These are phyloP conservation scores for Paradendryphiella salina DNA, from an alignment of 2,329 filamentous ascomycete species.

Conservation along the genomic window DNA sequence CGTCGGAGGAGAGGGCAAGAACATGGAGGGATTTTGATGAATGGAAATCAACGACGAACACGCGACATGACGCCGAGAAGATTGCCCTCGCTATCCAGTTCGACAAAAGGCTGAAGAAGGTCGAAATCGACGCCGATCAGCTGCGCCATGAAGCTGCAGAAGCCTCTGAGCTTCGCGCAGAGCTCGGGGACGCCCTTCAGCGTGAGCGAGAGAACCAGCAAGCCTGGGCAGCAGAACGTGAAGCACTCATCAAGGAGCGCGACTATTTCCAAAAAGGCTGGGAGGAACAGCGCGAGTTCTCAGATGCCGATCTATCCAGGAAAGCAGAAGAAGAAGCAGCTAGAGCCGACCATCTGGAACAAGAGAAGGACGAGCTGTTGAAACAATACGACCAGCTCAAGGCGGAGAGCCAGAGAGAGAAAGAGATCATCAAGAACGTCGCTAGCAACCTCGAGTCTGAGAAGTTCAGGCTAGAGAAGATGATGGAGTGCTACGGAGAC, in stretches of 20 bases:
- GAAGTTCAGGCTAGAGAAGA: slow-evolving; percentile 49
- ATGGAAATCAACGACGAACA: slow-evolving; percentile 46
- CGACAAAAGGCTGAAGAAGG: slow-evolving; percentile 51
- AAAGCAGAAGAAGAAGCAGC: slow-evolving; percentile 42
- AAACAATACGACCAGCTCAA: slow-evolving; percentile 39
- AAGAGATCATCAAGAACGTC: slow-evolving; percentile 45
- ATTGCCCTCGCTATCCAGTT: slow-evolving; percentile 47
- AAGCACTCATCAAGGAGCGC: slow-evolving; percentile 50
- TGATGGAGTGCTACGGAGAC: slow-evolving; percentile 50
- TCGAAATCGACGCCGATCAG: slow-evolving; percentile 54
- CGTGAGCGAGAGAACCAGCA: slow-evolving; percentile 53
- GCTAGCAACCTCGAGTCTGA: slow-evolving; percentile 48
- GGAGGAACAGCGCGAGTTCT: slow-evolving; percentile 51
- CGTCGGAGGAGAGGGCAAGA: slow-evolving; percentile 42
- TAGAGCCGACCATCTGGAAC: slow-evolving; percentile 32
- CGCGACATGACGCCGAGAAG: slow-evolving; percentile 46
- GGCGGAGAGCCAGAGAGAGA: slow-evolving; percentile 43
- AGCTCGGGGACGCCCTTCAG: slow-evolving; percentile 52
- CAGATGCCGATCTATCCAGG: slow-evolving; percentile 34
- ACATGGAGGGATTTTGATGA: slow-evolving; percentile 49
- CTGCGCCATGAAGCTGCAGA: slow-evolving; percentile 52
- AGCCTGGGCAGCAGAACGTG: slow-evolving; percentile 53
- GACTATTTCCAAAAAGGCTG: slow-evolving; percentile 56
- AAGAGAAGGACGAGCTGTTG: slow-evolving; percentile 45
- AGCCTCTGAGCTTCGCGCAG: slow-evolving; percentile 38